These are phyloP conservation scores for Paramecium bursaria DNA, from an alignment of 73 alveolate genomes.

Conservation along the genomic window DNA sequence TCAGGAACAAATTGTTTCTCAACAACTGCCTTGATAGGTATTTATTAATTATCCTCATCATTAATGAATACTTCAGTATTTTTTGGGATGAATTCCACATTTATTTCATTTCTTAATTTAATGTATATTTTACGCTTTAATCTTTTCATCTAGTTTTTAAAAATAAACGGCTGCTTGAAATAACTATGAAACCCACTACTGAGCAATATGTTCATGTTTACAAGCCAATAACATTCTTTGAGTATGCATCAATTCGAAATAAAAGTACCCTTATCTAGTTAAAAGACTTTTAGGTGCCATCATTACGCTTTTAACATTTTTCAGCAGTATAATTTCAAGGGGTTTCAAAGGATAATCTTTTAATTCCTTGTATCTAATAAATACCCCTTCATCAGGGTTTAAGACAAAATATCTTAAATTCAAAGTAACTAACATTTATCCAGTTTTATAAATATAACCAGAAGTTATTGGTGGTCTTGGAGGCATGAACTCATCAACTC, in stretches of 20 bases:
- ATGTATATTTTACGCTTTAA: slow-evolving; percentile 24
- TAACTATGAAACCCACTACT: slow-evolving; percentile 61
- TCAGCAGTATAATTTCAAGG: slow-evolving; percentile 63
- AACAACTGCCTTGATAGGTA: neutral
- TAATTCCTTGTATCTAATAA: slow-evolving; percentile 49
- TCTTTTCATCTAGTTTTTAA: slow-evolving; percentile 35
- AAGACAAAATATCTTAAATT: slow-evolving; percentile 64
- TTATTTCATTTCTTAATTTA: neutral
- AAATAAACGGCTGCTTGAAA: slow-evolving; percentile 63
- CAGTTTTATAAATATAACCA: slow-evolving; percentile 53
- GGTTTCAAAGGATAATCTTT: slow-evolving; percentile 65
- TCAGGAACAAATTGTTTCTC: slow-evolving; percentile 32
- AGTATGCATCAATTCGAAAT: slow-evolving; percentile 59
- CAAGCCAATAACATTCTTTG: slow-evolving; percentile 63
- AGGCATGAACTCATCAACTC: slow-evolving; percentile 59
- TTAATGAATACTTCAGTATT: slow-evolving; percentile 6
- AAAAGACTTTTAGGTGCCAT: slow-evolving; percentile 42
- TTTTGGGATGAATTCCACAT: neutral
- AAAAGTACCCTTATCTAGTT: slow-evolving; percentile 45
- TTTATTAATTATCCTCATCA: neutral
- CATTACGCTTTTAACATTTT: slow-evolving; percentile 42
- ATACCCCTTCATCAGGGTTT: slow-evolving; percentile 70
- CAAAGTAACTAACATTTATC: slow-evolving; percentile 57
- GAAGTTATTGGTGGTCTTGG: slow-evolving; percentile 67
- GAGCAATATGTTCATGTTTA: slow-evolving; percentile 63